Percentiles rank a stretch among this genome's conserved stretches.
phyloP scores from a whole-genome alignment of 1,284 basidiomycete species.

The Ustilago xerochloae region DNA sequence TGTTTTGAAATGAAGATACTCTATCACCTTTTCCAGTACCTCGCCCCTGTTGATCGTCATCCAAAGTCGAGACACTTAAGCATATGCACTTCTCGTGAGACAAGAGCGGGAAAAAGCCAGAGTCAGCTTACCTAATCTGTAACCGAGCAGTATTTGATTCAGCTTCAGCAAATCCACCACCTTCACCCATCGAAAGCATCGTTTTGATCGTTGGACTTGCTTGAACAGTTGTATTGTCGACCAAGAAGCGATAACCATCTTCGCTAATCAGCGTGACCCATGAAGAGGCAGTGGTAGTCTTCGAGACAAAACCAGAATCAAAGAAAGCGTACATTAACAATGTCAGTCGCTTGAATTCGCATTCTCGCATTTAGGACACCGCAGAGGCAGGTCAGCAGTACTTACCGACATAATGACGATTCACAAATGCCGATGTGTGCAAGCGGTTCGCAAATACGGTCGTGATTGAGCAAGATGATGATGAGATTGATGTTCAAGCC shows the following conservation, averaged over 20 bases:
- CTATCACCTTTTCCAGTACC: slow-evolving; percentile 82
- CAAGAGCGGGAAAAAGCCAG: neutral
- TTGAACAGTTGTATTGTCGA: slow-evolving; percentile 47
- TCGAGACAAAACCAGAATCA: neutral
- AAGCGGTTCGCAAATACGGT: neutral
- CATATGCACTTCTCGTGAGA: neutral
- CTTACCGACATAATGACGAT: slow-evolving; percentile 2
- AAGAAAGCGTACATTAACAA: too few relatives aligned
- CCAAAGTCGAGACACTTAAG: slow-evolving; percentile 1
- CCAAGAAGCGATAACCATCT: slow-evolving; percentile 60
- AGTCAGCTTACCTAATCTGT: slow-evolving; percentile 67
- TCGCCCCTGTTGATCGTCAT: slow-evolving; percentile 74
- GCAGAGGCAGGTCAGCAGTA: too few relatives aligned
- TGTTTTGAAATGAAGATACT: slow-evolving; percentile 82
- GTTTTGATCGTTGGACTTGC: slow-evolving; percentile 54
- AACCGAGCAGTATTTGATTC: slow-evolving; percentile 68
- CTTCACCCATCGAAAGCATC: slow-evolving; percentile 57
- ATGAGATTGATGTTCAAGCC: neutral
- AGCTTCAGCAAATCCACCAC: slow-evolving; percentile 69
- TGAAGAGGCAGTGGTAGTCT: slow-evolving; percentile 15
- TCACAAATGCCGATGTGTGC: neutral
- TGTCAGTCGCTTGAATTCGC: too few relatives aligned
- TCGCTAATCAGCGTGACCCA: slow-evolving; percentile 64
- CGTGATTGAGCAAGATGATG: neutral
- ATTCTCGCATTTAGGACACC: too few relatives aligned